These are phyloP conservation scores for Backusella westeae DNA, from an alignment of 192 early-diverging fungal genomes.

Conservation along the genomic window DNA sequence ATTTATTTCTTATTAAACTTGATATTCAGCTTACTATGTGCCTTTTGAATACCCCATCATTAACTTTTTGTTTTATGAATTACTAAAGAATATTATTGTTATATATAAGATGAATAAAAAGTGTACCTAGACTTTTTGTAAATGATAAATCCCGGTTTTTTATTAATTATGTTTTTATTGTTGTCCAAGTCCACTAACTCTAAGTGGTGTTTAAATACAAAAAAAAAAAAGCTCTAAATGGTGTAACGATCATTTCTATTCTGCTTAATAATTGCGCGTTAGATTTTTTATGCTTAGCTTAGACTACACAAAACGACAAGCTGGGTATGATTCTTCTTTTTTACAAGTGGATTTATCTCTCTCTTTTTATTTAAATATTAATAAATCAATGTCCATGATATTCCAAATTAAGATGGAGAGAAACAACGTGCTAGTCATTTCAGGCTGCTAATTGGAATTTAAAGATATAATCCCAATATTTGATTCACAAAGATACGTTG, in stretches of 20 bases:
- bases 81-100: background rate
- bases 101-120: background rate
- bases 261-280: background rate
- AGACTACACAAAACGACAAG: background rate
- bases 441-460: background rate
- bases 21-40: background rate
- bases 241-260: background rate
- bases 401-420: background rate
- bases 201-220: background rate
- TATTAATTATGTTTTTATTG: background rate
- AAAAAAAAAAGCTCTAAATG: too few relatives aligned
- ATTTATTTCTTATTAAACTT: background rate
- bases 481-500: background rate
- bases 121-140: background rate
- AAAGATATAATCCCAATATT: background rate
- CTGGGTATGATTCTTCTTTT: background rate
- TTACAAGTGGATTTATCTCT: background rate
- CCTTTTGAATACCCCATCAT: background rate
- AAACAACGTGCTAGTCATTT: background rate
- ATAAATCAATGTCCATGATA: background rate
- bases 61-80: background rate
- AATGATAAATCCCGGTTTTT: background rate
- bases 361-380: background rate
- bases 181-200: background rate
- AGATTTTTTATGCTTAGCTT: background rate